These are phyloP conservation scores for Arbutus unedo DNA, from an alignment of 148 eudicot species.

Conservation along the genomic window DNA sequence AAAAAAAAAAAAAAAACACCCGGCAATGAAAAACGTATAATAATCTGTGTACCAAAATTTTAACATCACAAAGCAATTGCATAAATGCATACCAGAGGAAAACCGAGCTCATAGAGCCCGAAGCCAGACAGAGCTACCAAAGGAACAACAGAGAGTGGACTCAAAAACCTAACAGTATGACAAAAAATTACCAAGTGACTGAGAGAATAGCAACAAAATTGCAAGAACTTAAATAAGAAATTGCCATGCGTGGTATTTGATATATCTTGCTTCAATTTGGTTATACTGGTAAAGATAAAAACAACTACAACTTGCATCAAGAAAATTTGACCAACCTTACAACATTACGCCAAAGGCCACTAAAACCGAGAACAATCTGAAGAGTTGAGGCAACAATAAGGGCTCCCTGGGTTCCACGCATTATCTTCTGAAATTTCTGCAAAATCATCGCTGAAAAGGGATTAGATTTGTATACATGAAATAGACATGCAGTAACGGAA, in stretches of 20 bases:
- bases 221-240: background rate
- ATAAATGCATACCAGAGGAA: conserved; percentile 69
- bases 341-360: conserved; percentile 93
- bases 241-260: background rate
- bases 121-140: conserved; percentile 75
- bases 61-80: background rate
- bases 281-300: background rate
- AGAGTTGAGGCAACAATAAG: conserved; percentile 81
- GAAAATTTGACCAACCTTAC: conserved; percentile 40
- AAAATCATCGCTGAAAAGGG: conserved; percentile 4
- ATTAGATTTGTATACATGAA: conserved; percentile 11
- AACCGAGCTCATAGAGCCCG: conserved; percentile 81
- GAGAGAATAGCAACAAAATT: background rate
- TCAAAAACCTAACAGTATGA: conserved; percentile 50
- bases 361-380: conserved; percentile 81
- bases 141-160: conserved; percentile 82
- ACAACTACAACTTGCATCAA: background rate
- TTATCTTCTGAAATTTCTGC: conserved; percentile 70
- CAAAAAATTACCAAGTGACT: background rate
- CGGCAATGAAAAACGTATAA: background rate
- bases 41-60: background rate
- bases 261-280: background rate
- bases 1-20: conserved; percentile 9
- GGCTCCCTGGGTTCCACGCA: conserved; percentile 88
- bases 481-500: background rate